Conservation (phyloP, 192 early-diverging fungal genomes). For the Backusella australiensis region DNA sequence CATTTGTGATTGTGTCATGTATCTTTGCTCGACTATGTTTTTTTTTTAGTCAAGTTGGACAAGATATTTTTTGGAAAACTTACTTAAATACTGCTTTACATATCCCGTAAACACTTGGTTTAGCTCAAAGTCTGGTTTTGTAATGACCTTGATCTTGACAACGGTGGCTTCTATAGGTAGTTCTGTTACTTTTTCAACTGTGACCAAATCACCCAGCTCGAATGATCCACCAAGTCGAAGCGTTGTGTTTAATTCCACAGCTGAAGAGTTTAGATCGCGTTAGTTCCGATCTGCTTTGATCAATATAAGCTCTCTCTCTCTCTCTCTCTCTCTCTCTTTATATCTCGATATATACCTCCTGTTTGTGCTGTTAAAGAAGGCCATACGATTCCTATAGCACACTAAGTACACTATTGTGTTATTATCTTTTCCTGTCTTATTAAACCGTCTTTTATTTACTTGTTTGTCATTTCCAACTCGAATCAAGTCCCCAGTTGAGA, state of each 20-base stretch:
- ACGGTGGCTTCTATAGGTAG: conserved; percentile 26
- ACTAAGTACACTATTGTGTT: conserved; percentile 4
- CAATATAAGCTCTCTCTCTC: background rate
- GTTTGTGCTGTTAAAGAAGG: conserved; percentile 45
- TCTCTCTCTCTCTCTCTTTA: background rate
- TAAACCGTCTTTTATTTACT: background rate
- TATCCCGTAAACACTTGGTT: conserved; percentile 53
- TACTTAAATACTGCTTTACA: conserved; percentile 64
- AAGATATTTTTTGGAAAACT: background rate
- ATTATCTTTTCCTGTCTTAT: background rate
- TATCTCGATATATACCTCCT: conserved; percentile 27
- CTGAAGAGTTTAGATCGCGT: conserved; percentile 22
- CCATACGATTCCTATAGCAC: conserved; percentile 53
- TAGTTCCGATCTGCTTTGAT: background rate
- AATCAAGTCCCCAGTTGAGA: conserved; percentile 18
- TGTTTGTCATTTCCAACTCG: conserved; percentile 1
- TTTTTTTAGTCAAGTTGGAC: background rate
- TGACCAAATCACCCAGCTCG: conserved; percentile 41
- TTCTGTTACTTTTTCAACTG: conserved; percentile 11
- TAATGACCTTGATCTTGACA: conserved; percentile 40
- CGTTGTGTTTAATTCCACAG: conserved; percentile 47
- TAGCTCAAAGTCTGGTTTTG: conserved; percentile 33
- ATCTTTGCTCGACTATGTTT: conserved; percentile 55
- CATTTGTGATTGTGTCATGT: conserved; percentile 42
- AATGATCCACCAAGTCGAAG: conserved; percentile 45